Percentiles rank a stretch among this genome's conserved stretches.
These are phyloP conservation scores for Pichia sp. DNA, from an alignment of 1,139 yeast genomes.

Conservation along the genomic window DNA sequence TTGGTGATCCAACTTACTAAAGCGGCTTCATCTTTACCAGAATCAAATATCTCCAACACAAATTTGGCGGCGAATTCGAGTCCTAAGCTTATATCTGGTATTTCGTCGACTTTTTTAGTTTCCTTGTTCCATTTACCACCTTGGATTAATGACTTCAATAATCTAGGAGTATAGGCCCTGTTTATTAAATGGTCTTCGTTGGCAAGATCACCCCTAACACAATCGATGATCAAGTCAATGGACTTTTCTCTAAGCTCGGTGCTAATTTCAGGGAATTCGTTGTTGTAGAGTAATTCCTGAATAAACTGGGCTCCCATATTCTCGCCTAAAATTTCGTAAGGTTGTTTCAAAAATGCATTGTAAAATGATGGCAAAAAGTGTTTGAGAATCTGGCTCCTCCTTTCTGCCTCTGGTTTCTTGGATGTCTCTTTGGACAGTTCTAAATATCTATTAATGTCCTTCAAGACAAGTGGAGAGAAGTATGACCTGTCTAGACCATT, in stretches of 20 bases:
- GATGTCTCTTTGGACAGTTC: slow-evolving; percentile 69
- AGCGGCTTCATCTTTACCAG: slow-evolving; percentile 43
- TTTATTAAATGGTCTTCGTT: slow-evolving; percentile 66
- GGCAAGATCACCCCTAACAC: slow-evolving; percentile 63
- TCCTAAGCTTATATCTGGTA: slow-evolving; percentile 49
- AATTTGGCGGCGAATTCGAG: slow-evolving; percentile 55
- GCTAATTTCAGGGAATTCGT: slow-evolving; percentile 41
- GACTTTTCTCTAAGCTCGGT: slow-evolving; percentile 50
- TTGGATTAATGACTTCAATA: slow-evolving; percentile 74
- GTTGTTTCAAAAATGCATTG: slow-evolving; percentile 46
- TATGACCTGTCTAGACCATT: slow-evolving; percentile 79
- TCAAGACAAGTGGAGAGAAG: slow-evolving; percentile 67
- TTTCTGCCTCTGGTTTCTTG: slow-evolving; percentile 76
- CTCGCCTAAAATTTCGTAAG: slow-evolving; percentile 52
- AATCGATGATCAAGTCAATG: slow-evolving; percentile 51
- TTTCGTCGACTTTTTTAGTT: slow-evolving; percentile 45
- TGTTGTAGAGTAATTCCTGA: slow-evolving; percentile 65
- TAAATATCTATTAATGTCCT: slow-evolving; percentile 57
- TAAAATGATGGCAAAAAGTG: slow-evolving; percentile 66
- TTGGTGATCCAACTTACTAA: slow-evolving; percentile 61
- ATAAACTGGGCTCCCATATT: slow-evolving; percentile 82
- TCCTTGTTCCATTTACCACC: slow-evolving; percentile 75
- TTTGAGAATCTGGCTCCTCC: slow-evolving; percentile 65
- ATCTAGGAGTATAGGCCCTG: slow-evolving; percentile 72
- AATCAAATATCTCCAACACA: slow-evolving; percentile 46